These are phyloP conservation scores for Climacium dendroides DNA, from an alignment of 225 moss, liverwort and hornwort species.

Conservation along the genomic window DNA sequence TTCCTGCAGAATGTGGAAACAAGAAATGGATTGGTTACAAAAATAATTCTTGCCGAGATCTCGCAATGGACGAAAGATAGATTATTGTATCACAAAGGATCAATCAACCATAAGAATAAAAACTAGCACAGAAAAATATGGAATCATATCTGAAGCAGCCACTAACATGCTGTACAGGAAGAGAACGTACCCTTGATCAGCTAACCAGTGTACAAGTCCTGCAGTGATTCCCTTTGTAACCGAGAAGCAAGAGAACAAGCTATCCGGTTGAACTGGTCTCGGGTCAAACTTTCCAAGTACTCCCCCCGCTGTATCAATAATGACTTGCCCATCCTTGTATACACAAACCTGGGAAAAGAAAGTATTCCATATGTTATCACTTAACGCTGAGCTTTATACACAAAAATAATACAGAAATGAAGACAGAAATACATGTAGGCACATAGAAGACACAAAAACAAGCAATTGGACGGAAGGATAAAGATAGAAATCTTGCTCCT, in stretches of 20 bases:
- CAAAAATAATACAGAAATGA: neutral
- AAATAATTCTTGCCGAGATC: neutral
- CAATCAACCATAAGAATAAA: neutral
- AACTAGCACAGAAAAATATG: neutral
- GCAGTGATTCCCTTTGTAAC: slow-evolving; percentile 84
- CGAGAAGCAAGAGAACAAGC: slow-evolving; percentile 87
- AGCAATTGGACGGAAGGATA: neutral
- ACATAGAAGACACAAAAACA: neutral
- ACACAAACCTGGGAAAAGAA: slow-evolving; percentile 62
- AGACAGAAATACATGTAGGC: neutral
- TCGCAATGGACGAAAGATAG: neutral
- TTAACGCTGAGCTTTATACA: neutral
- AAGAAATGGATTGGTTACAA: neutral
- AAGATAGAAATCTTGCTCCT: neutral
- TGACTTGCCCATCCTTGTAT: slow-evolving; percentile 76
- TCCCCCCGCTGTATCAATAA: slow-evolving; percentile 85
- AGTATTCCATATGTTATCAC: neutral
- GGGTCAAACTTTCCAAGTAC: slow-evolving; percentile 93
- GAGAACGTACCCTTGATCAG: slow-evolving; percentile 65
- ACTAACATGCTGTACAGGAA: neutral
- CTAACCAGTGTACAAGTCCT: slow-evolving; percentile 83
- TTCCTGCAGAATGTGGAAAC: slow-evolving; percentile 33
- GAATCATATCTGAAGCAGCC: neutral
- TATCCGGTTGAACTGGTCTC: slow-evolving; percentile 88
- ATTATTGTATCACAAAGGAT: neutral